Conservation (phyloP, 2,329 filamentous ascomycete genomes). For the Fusarium sp. region DNA sequence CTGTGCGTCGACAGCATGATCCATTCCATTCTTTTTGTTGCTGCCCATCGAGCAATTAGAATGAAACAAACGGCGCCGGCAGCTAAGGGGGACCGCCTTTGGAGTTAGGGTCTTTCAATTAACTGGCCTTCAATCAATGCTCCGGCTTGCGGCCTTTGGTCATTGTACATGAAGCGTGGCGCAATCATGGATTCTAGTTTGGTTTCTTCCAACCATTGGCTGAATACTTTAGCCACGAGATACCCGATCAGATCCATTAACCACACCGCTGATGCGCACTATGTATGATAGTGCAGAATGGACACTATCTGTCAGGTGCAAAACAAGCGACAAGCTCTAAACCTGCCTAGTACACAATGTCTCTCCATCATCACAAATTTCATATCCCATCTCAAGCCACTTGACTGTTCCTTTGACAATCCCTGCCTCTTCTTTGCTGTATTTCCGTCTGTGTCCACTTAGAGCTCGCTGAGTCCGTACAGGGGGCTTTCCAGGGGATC, state of each 20-base stretch:
- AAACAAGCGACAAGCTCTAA: slow-evolving; percentile 31
- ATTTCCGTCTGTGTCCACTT: slow-evolving; percentile 34
- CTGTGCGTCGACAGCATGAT: slow-evolving; percentile 32
- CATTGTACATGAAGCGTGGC: slow-evolving; percentile 36
- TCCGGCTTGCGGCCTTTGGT: neutral
- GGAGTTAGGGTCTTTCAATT: neutral
- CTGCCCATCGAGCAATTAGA: slow-evolving; percentile 40
- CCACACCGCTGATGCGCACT: neutral
- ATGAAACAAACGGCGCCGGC: slow-evolving; percentile 40
- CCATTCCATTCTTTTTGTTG: slow-evolving; percentile 18
- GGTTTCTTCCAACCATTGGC: neutral
- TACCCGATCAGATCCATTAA: slow-evolving; percentile 3
- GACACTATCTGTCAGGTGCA: neutral
- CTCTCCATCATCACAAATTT: slow-evolving; percentile 37
- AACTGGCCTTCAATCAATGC: slow-evolving; percentile 7
- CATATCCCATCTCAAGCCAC: slow-evolving; percentile 37
- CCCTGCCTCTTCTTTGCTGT: slow-evolving; percentile 24
- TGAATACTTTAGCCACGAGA: neutral
- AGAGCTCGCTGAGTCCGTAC: slow-evolving; percentile 30
- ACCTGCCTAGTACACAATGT: slow-evolving; percentile 33
- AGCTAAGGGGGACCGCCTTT: slow-evolving; percentile 22
- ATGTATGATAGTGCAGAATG: neutral
- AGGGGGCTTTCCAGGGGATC: slow-evolving; percentile 27
- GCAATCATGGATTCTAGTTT: slow-evolving; percentile 24
- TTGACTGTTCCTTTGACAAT: slow-evolving; percentile 1